Evolutionary conservation across 371 early-diverging fungal genomes (phyloP), one percentile per base, ranked within the genome.

Genomic region (Rhizopus arrhizus): DNA sequence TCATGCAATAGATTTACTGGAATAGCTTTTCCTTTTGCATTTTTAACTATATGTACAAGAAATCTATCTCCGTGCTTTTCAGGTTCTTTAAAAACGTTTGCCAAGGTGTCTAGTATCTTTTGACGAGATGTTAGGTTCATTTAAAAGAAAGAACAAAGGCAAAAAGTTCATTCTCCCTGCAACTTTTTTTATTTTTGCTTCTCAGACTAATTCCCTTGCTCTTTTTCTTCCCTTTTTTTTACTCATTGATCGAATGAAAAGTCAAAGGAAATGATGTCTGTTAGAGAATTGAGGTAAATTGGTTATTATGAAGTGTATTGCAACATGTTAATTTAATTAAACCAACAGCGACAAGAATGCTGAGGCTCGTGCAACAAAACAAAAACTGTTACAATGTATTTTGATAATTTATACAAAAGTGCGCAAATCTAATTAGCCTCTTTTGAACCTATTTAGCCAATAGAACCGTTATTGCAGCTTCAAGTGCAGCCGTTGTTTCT

Each of bases 401-500:
- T 43, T 43, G 5, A 13, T 9, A 36, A 9, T 43, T 43, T 5
- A 43, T 13, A 43, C 11, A n/a, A 22, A 35, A 5, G 7, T 8
- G 32, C 11, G 9, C 15, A 28, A 28, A 54, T 36, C 3, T 35
- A 40, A 10, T 11, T 16, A 22, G 4, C 42, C 22, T 34, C 5
- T 43, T 15, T 42, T 4, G 35, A 12, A 46, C 32, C 49, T 40
- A 3, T 34, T 16, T 52, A 84, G 86, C 73, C 2, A 78, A 86
- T 56, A 78, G 85, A 57, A 86, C 87, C 3, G 75, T 82, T 8
- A 53, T 83, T 42, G 87, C 85, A n/a, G 87, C 87, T 28, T 84
- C 85, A 8, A 72, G 78, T 60, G 87, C 85, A n/a, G 87, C 85
- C 4, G 74, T 81, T 15, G 74, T 73, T 11, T 79, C 84, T 55